These are phyloP conservation scores for Geotrichum klebahnii DNA, from an alignment of 1,139 yeast genomes.

Conservation along the genomic window DNA sequence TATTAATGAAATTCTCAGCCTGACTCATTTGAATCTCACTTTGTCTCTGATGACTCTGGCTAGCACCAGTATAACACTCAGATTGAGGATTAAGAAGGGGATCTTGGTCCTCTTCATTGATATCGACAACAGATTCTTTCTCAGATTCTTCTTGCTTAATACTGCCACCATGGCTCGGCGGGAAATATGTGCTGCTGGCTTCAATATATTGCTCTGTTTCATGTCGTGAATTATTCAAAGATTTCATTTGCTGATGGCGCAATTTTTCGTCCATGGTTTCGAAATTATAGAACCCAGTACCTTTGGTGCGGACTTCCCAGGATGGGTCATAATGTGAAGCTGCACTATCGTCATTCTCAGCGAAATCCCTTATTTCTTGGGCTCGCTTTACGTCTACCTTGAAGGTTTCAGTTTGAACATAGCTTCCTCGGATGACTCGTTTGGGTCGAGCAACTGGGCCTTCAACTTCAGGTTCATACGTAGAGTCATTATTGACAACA, in stretches of 20 bases:
- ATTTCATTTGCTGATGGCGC: conserved; percentile 15
- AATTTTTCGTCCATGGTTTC: conserved; percentile 9
- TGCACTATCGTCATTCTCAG: not conserved
- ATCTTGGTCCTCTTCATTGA: not conserved
- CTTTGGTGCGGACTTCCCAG: conserved; percentile 21
- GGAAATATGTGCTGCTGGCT: not conserved
- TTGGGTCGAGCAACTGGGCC: conserved; percentile 13
- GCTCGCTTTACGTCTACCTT: conserved; percentile 17
- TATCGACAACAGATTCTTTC: not conserved
- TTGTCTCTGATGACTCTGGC: too few relatives aligned
- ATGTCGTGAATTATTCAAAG: conserved; percentile 1
- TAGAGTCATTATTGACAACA: not conserved
- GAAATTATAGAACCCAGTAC: conserved; percentile 21
- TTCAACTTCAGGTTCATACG: not conserved
- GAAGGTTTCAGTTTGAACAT: conserved; percentile 14
- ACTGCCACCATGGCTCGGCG: not conserved
- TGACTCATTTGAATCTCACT: too few relatives aligned
- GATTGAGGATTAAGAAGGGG: too few relatives aligned
- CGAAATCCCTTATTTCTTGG: conserved; percentile 8
- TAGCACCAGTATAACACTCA: too few relatives aligned
- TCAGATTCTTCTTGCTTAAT: not conserved
- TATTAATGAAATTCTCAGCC: not conserved
- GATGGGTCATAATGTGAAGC: conserved; percentile 19
- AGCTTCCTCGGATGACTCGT: conserved; percentile 14
- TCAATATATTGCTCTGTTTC: conserved; percentile 4